Percentiles rank a stretch among this genome's conserved stretches.
Conservation (phyloP, 2,329 filamentous ascomycete genomes). For the Colletotrichum kahawae region DNA sequence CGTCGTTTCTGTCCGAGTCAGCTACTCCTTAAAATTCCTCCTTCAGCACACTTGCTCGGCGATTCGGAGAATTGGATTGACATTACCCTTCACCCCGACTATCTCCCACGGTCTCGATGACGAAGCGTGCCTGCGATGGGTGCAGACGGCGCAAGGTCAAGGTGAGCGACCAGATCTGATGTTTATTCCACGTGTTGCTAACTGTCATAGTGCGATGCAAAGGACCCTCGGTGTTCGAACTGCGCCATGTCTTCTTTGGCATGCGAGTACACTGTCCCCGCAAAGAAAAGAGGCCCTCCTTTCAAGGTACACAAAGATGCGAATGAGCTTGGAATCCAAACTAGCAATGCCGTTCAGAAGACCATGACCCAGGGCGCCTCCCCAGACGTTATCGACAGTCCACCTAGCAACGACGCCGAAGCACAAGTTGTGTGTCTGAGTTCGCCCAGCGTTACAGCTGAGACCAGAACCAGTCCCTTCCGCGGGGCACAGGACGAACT, state of each 20-base stretch:
- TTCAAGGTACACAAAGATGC: not conserved
- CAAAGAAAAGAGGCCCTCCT: constrained; percentile 3
- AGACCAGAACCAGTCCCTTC: not conserved
- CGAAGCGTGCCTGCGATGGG: constrained; percentile 13
- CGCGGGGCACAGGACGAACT: not conserved
- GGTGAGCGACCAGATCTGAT: not conserved
- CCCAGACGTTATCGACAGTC: not conserved
- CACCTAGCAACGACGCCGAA: rapidly evolving
- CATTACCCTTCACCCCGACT: not conserved
- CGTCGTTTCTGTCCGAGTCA: not conserved
- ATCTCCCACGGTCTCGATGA: not conserved
- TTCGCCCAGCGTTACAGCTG: rapidly evolving
- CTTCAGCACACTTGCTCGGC: not conserved
- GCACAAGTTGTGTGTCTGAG: rapidly evolving
- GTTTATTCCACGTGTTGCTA: not conserved
- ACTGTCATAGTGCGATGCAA: not conserved
- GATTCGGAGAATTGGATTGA: not conserved
- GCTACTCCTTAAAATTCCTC: not conserved
- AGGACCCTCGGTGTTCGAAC: not conserved
- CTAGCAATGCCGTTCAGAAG: not conserved
- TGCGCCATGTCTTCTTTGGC: not conserved
- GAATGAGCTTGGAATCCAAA: not conserved
- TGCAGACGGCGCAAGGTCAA: constrained; percentile 19
- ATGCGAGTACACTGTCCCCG: not conserved
- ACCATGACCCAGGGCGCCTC: not conserved